Evolutionary conservation across 257 asterid genomes (phyloP).

Genomic region (Oldenlandia corymbosa): DNA sequence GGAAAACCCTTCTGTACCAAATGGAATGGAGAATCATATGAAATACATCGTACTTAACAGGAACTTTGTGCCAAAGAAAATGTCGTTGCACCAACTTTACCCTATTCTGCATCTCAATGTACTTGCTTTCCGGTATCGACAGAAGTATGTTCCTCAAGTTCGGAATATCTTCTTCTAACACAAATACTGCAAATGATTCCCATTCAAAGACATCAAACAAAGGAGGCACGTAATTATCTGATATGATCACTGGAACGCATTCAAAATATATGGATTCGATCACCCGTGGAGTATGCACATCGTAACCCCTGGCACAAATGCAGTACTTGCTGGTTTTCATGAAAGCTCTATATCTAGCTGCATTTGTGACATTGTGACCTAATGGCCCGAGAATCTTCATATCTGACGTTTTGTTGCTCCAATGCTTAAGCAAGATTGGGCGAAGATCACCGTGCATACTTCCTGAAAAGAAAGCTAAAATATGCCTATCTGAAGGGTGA

Average conservation of each 20-base stretch:
- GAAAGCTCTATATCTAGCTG: constrained; percentile 40
- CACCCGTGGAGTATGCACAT: constrained; percentile 60
- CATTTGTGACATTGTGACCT: constrained; percentile 44
- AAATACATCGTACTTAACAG: constrained; percentile 50
- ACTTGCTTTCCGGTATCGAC: constrained; percentile 43
- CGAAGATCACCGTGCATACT: constrained; percentile 64
- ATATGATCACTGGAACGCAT: constrained; percentile 57
- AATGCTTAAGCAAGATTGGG: constrained; percentile 43
- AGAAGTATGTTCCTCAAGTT: constrained; percentile 49
- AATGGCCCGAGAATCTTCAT: constrained; percentile 53
- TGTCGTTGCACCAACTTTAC: constrained; percentile 34
- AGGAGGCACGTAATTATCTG: constrained; percentile 61
- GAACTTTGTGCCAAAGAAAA: constrained; percentile 55
- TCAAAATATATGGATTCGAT: constrained; percentile 54
- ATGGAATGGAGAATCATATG: constrained; percentile 70
- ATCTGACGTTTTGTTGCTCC: constrained; percentile 45
- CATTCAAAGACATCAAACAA: constrained; percentile 48
- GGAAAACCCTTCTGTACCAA: constrained; percentile 53
- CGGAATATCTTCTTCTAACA: constrained; percentile 47
- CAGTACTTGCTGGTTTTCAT: constrained; percentile 62
- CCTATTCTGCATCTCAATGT: constrained; percentile 40
- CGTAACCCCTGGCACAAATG: constrained; percentile 60
- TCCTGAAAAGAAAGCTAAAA: constrained; percentile 62
- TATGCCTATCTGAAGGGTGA: constrained; percentile 34
- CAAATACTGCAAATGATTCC: constrained; percentile 52